These are phyloP conservation scores for Wallacemonas sp. DNA, from an alignment of 208 protist species.

Conservation along the genomic window DNA sequence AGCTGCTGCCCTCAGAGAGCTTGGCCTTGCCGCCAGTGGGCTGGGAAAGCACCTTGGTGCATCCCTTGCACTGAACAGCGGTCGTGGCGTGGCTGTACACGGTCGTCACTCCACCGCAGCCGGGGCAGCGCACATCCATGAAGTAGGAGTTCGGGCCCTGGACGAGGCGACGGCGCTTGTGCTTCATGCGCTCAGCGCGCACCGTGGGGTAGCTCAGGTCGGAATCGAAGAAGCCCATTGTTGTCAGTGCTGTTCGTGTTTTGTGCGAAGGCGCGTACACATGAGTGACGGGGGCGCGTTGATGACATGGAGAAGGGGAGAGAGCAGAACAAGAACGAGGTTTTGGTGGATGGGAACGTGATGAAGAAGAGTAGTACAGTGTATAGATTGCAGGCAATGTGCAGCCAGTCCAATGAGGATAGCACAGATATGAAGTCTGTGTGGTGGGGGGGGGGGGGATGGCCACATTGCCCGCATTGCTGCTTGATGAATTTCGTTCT, in stretches of 20 bases:
- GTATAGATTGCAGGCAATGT: no score
- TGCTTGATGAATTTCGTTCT: no score
- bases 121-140: conserved; percentile 99
- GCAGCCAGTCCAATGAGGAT: no score
- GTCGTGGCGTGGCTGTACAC: conserved; percentile 99
- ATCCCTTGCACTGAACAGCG: conserved; percentile 96
- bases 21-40: conserved; percentile 98
- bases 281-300: background rate
- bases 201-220: conserved; percentile 98
- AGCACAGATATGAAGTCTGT: no score
- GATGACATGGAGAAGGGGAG: conserved; percentile 5
- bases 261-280: background rate
- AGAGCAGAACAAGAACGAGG: conserved; percentile 8
- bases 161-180: conserved; percentile 99
- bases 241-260: no score
- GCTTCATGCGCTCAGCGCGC: conserved; percentile 93
- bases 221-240: conserved; percentile 92
- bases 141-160: conserved; percentile 99
- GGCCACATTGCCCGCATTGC: no score
- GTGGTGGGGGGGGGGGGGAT: no score
- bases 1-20: conserved; percentile 95
- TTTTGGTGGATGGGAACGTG: no score
- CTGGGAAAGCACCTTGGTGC: conserved; percentile 96
- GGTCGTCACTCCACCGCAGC: conserved; percentile 94
- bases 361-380: no score